A percentile compares a stretch with the other conserved stretches of the same genome.
Conservation (phyloP, 805 yeast species). For the Ogataea salicorniae region DNA sequence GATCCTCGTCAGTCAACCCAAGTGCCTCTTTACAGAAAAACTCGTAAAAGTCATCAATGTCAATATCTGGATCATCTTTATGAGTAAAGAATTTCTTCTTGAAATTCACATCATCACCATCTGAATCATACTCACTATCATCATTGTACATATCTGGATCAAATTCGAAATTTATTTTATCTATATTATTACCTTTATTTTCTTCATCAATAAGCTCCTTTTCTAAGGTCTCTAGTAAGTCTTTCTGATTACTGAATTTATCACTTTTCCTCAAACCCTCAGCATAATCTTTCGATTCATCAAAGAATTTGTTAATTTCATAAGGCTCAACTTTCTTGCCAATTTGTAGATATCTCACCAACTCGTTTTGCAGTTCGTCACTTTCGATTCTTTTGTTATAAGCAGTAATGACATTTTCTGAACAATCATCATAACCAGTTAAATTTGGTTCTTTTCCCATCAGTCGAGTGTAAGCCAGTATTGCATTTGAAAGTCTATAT, state of each 20-base stretch:
- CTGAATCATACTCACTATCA: slow-evolving; percentile 21
- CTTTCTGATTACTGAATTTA: background rate
- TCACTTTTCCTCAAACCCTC: slow-evolving; percentile 1
- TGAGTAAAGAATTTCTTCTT: slow-evolving; percentile 22
- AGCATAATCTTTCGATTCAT: slow-evolving; percentile 11
- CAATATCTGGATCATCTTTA: slow-evolving; percentile 39
- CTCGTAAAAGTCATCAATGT: slow-evolving; percentile 69
- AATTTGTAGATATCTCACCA: slow-evolving; percentile 19
- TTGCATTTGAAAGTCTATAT: background rate
- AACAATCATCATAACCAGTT: slow-evolving; percentile 84
- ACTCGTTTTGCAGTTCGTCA: slow-evolving; percentile 27
- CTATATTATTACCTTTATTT: background rate
- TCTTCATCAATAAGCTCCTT: slow-evolving; percentile 13
- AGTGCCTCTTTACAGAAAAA: slow-evolving; percentile 53
- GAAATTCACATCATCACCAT: slow-evolving; percentile 11
- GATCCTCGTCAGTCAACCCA: slow-evolving; percentile 40
- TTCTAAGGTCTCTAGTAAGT: background rate
- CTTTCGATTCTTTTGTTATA: slow-evolving; percentile 12
- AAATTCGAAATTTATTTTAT: slow-evolving; percentile 17
- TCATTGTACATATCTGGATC: slow-evolving; percentile 15
- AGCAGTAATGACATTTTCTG: slow-evolving; percentile 3
- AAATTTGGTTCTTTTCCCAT: slow-evolving; percentile 70
- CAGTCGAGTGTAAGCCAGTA: background rate
- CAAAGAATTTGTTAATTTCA: background rate
- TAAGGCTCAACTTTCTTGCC: slow-evolving; percentile 10